Conservation (phyloP, 768 basidiomycete genomes). For the Tephrocybe sp. region DNA sequence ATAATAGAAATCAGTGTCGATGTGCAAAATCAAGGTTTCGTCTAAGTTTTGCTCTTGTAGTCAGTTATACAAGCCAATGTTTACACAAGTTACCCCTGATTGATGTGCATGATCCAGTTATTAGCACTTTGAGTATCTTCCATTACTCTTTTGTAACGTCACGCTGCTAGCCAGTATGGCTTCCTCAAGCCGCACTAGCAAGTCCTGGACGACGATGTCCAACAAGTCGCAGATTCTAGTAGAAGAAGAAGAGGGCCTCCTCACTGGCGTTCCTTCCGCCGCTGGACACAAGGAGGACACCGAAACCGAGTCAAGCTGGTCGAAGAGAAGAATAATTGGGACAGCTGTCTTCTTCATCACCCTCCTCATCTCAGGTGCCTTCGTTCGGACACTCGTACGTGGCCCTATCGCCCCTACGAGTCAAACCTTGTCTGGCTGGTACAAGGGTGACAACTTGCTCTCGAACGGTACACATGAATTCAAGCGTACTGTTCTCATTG, state of each 20-base stretch:
- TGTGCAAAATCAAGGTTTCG: constrained; percentile 2
- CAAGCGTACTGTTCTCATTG: constrained; percentile 76
- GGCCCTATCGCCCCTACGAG: constrained; percentile 21
- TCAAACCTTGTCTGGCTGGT: constrained; percentile 26
- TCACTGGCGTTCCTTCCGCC: constrained; percentile 24
- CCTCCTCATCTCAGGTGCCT: constrained; percentile 42
- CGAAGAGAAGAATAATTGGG: constrained; percentile 35
- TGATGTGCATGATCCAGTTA: too few relatives aligned
- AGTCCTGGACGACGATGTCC: constrained; percentile 5
- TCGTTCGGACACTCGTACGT: constrained; percentile 38
- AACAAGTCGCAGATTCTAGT: constrained; percentile 11
- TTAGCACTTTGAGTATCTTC: too few relatives aligned
- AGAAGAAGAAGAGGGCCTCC: constrained; percentile 42
- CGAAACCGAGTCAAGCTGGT: constrained; percentile 31
- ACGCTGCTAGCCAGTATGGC: constrained; percentile 11
- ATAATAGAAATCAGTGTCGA: not conserved
- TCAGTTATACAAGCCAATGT: not conserved
- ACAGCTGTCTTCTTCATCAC: constrained; percentile 39
- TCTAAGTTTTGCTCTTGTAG: not conserved
- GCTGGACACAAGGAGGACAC: constrained; percentile 24
- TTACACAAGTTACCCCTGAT: not conserved
- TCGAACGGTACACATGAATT: constrained; percentile 87
- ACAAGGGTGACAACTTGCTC: constrained; percentile 42
- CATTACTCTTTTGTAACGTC: not conserved
- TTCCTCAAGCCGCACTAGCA: constrained; percentile 7